A percentile compares a stretch with the other conserved stretches of the same genome.
phyloP scores from a whole-genome alignment of 257 asterid species.

The Jaltomata sinuosa region DNA sequence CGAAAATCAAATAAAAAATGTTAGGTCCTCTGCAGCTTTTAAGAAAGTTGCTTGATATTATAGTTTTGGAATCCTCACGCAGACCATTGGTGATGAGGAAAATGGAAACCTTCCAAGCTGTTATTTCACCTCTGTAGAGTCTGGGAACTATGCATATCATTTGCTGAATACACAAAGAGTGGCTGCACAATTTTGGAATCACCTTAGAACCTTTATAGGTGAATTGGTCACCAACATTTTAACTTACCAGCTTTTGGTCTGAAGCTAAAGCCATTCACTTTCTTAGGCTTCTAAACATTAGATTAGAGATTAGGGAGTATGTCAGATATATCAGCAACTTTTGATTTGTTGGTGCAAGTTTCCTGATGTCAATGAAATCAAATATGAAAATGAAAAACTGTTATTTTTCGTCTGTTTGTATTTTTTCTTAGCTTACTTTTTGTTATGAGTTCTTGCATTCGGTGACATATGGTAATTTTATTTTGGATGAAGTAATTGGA shows the following conservation, averaged over 20 bases:
- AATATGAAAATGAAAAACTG: neutral
- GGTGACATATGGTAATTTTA: neutral
- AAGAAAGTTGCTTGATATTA: neutral
- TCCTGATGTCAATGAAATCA: neutral
- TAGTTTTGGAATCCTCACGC: neutral
- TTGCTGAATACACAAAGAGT: neutral
- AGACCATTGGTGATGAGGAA: neutral
- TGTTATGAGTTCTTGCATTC: neutral
- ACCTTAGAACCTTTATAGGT: neutral
- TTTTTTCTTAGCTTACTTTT: neutral
- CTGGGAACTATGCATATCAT: neutral
- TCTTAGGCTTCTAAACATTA: neutral
- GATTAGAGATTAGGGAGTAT: neutral
- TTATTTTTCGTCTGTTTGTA: neutral
- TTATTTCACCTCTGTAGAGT: neutral
- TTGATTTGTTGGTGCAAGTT: neutral
- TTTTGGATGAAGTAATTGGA: neutral
- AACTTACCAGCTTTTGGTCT: neutral
- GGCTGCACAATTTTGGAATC: neutral
- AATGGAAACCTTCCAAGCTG: neutral
- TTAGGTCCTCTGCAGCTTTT: neutral
- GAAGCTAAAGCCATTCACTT: neutral
- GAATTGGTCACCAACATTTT: neutral
- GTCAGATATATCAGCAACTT: neutral
- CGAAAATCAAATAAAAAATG: neutral